These are phyloP conservation scores for Fusarium keratoplasticum DNA, from an alignment of 2,329 filamentous ascomycete genomes.

Conservation along the genomic window DNA sequence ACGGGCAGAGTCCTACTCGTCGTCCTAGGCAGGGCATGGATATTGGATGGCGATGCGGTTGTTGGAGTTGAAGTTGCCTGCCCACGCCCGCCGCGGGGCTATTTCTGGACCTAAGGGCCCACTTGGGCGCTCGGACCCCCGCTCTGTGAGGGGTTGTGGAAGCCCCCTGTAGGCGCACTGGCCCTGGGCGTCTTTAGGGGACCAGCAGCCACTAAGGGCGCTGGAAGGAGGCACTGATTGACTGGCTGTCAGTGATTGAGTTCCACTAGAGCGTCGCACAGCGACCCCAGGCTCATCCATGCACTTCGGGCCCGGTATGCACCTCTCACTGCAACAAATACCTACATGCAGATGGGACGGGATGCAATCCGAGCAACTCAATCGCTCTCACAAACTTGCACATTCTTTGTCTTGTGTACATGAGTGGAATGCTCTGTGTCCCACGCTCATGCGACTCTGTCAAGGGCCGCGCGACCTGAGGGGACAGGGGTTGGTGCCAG, in stretches of 20 bases:
- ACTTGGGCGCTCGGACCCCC: constrained; percentile 32
- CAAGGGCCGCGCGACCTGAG: background rate
- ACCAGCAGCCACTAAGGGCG: constrained; percentile 2
- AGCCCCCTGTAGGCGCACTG: constrained; percentile 18
- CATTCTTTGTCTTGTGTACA: background rate
- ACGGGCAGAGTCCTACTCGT: background rate
- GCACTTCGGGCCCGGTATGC: constrained; percentile 22
- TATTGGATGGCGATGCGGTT: constrained; percentile 24
- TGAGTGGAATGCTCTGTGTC: background rate
- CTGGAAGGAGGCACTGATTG: constrained; percentile 20
- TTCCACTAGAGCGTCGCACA: constrained; percentile 24
- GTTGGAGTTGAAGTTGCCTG: constrained; percentile 21
- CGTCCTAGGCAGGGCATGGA: constrained; percentile 11
- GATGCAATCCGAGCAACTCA: constrained; percentile 23
- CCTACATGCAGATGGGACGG: constrained; percentile 29
- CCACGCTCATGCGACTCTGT: constrained; percentile 1
- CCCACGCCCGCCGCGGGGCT: constrained; percentile 18
- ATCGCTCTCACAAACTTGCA: constrained; percentile 7
- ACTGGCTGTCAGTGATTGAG: constrained; percentile 23
- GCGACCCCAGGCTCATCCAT: background rate
- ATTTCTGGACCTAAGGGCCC: constrained; percentile 34
- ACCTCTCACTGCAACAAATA: constrained; percentile 31
- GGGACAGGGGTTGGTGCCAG: constrained; percentile 16
- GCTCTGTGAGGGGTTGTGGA: background rate
- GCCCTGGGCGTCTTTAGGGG: constrained; percentile 16